phyloP scores from a whole-genome alignment of 768 basidiomycete genomes.

The Pilatotrama ljubarskyi region DNA sequence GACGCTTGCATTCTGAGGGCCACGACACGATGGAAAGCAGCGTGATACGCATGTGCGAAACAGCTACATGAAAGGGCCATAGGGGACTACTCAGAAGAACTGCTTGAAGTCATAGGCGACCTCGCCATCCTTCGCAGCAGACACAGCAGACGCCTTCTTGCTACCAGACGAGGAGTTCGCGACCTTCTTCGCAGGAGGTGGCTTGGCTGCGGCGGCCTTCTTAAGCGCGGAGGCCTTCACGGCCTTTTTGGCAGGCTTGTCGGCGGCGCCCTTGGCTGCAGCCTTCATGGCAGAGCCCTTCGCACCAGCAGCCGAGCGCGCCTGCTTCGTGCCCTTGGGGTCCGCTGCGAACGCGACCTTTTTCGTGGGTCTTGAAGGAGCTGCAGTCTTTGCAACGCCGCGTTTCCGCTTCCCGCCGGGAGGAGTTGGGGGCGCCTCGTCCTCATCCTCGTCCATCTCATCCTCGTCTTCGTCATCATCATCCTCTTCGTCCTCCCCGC shows the following conservation, averaged over 20 bases:
- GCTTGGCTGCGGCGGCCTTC: slow-evolving; percentile 21
- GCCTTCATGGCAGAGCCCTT: slow-evolving; percentile 18
- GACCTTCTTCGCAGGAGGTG: slow-evolving; percentile 34
- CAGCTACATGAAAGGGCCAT: background rate
- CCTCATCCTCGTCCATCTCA: slow-evolving; percentile 46
- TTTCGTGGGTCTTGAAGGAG: slow-evolving; percentile 31
- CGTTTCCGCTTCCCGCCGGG: slow-evolving; percentile 36
- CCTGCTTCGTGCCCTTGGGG: slow-evolving; percentile 30
- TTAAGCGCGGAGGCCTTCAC: background rate
- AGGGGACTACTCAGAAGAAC: slow-evolving; percentile 43
- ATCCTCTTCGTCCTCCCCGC: slow-evolving; percentile 39
- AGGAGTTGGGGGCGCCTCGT: slow-evolving; percentile 37
- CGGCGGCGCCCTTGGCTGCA: slow-evolving; percentile 1
- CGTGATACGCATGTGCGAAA: too few relatives aligned
- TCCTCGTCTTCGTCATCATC: slow-evolving; percentile 40
- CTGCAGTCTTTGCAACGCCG: slow-evolving; percentile 6
- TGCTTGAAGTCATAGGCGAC: slow-evolving; percentile 60
- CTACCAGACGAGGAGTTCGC: slow-evolving; percentile 38
- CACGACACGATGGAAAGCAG: too few relatives aligned
- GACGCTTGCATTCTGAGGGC: too few relatives aligned
- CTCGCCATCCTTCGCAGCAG: slow-evolving; percentile 25
- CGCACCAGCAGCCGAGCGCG: slow-evolving; percentile 27
- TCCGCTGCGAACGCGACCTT: slow-evolving; percentile 36
- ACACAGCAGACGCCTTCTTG: slow-evolving; percentile 26
- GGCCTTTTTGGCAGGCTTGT: slow-evolving; percentile 5